phyloP scores from a whole-genome alignment of 495 filamentous ascomycete genomes.

The Penicillium goetzii region DNA sequence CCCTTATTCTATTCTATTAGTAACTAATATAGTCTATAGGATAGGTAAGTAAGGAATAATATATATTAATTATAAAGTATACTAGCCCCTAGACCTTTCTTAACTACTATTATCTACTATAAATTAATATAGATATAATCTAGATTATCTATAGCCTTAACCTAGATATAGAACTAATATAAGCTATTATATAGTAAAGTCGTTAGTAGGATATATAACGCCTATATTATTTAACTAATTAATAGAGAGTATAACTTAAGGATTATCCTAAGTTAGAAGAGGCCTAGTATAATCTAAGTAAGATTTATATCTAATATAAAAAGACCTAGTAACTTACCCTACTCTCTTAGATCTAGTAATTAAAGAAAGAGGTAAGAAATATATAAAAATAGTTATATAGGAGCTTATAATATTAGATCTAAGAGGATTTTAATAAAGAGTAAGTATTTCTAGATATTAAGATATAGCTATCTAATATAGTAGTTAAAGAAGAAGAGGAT shows the following conservation, averaged over 20 bases:
- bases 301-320: neutral
- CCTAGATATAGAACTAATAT: neutral
- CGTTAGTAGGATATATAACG: neutral
- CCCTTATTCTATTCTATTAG: neutral
- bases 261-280: neutral
- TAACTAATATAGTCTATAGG: neutral
- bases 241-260: neutral
- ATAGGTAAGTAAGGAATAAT: neutral
- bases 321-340: conserved; percentile 13
- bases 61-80: neutral
- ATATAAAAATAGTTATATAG: conserved; percentile 15
- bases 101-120: neutral
- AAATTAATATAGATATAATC: neutral
- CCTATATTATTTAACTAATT: neutral
- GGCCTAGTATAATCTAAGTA: neutral
- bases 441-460: conserved; percentile 21
- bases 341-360: conserved; percentile 4
- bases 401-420: conserved; percentile 11
- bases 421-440: conserved; percentile 19
- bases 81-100: neutral
- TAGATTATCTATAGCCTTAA: neutral
- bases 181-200: neutral
- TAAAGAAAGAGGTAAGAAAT: conserved; percentile 17
- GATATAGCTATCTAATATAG: conserved; percentile 14
- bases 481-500: conserved; percentile 11